phyloP scores from a whole-genome alignment of 768 basidiomycete genomes.

The Panaeolus cyanescens region DNA sequence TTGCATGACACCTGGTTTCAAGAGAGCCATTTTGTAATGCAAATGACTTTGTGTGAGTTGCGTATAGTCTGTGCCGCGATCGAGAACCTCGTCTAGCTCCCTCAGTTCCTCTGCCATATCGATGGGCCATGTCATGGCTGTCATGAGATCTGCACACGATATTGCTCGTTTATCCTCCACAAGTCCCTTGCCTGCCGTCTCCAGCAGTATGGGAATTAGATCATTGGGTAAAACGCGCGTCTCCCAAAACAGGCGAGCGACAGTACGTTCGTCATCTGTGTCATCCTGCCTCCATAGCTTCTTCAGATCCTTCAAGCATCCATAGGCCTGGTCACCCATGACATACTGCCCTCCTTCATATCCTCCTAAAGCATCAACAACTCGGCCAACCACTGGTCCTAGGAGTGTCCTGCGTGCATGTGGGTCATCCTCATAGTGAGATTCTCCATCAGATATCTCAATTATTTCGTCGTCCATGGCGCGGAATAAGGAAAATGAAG shows the following conservation, averaged over 20 bases:
- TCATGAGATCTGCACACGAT: constrained; percentile 84
- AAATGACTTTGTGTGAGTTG: constrained; percentile 79
- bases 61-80: constrained; percentile 87
- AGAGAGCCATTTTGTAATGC: constrained; percentile 83
- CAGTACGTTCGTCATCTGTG: constrained; percentile 93
- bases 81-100: constrained; percentile 84
- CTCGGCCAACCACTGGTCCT: constrained; percentile 67
- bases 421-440: constrained; percentile 23
- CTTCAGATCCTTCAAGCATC: constrained; percentile 93
- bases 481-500: neutral
- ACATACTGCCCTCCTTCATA: constrained; percentile 66
- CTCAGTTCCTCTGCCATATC: constrained; percentile 93
- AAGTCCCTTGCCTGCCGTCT: constrained; percentile 74
- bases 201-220: constrained; percentile 81
- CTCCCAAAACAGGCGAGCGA: constrained; percentile 91
- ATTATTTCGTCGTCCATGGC: constrained; percentile 31
- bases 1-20: constrained; percentile 68
- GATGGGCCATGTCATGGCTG: constrained; percentile 99
- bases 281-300: constrained; percentile 96
- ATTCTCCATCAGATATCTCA: constrained; percentile 34
- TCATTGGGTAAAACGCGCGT: constrained; percentile 87
- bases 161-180: constrained; percentile 85
- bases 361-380: constrained; percentile 83
- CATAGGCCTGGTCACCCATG: constrained; percentile 79
- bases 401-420: constrained; percentile 54